phyloP scores from a whole-genome alignment of 2,329 filamentous ascomycete genomes.

The Coniosporium tulheliwenetii region DNA sequence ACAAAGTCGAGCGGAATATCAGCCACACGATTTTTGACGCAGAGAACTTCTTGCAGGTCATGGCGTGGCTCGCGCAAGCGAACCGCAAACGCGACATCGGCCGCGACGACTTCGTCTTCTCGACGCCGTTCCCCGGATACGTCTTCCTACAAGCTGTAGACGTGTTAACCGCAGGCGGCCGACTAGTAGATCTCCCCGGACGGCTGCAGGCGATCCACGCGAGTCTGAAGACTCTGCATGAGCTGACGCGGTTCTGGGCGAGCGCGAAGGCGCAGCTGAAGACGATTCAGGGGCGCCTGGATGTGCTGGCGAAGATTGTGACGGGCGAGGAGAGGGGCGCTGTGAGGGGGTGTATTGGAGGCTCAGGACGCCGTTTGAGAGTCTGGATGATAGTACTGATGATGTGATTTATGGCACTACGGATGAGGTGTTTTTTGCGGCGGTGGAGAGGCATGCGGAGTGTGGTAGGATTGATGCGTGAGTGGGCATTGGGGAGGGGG shows the following conservation, averaged over 20 bases:
- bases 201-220: slow-evolving; percentile 38
- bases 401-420: slow-evolving; percentile 18
- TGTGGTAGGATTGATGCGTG: too few species aligned
- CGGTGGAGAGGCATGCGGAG: slow-evolving; percentile 3
- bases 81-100: slow-evolving; percentile 4
- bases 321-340: slow-evolving; percentile 17
- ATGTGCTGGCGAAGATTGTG: slow-evolving; percentile 25
- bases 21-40: slow-evolving; percentile 37
- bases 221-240: slow-evolving; percentile 38
- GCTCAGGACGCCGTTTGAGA: slow-evolving; percentile 14
- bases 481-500: too few species aligned
- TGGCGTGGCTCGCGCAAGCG: slow-evolving; percentile 8
- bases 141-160: slow-evolving; percentile 49
- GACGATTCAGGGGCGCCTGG: slow-evolving; percentile 31
- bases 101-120: slow-evolving; percentile 19
- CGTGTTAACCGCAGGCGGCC: slow-evolving; percentile 45
- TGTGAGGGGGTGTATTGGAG: slow-evolving; percentile 18
- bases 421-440: slow-evolving; percentile 11
- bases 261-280: slow-evolving; percentile 36
- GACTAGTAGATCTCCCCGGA: slow-evolving; percentile 32
- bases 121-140: slow-evolving; percentile 48
- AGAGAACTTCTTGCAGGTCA: slow-evolving; percentile 12
- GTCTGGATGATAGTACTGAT: slow-evolving; percentile 11
- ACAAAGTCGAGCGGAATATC: slow-evolving; percentile 29
- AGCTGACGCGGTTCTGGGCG: slow-evolving; percentile 44